Evolutionary conservation across 129 eudicot species (phyloP).

Genomic region (Kitagawia praeruptora): DNA sequence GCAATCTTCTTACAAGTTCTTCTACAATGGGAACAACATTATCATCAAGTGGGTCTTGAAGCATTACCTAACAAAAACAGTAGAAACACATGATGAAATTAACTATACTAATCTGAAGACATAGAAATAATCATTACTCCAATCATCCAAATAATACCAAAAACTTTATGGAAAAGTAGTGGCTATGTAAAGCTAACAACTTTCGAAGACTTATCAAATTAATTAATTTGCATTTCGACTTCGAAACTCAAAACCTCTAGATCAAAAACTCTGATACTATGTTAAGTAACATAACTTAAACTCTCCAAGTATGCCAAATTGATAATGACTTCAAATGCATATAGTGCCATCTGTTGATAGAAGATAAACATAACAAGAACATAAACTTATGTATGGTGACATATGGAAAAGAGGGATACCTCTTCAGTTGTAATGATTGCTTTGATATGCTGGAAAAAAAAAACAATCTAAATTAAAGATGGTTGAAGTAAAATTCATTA

Average conservation of each 20-base stretch:
- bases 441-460: slow-evolving; percentile 72
- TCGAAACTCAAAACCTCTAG: not conserved
- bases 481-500: not conserved
- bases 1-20: slow-evolving; percentile 77
- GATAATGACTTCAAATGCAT: too few relatives aligned
- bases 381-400: not conserved
- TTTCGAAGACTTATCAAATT: not conserved
- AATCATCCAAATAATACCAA: not conserved
- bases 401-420: slow-evolving; percentile 30
- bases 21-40: slow-evolving; percentile 72
- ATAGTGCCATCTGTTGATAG: not conserved
- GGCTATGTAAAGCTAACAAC: not conserved
- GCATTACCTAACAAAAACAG: slow-evolving; percentile 49
- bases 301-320: too few relatives aligned
- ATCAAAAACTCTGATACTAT: not conserved
- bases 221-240: not conserved
- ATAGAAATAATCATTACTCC: not conserved
- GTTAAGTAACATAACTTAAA: not conserved
- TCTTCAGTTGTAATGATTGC: slow-evolving; percentile 90
- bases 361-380: not conserved
- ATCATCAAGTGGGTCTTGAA: slow-evolving; percentile 79
- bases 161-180: not conserved
- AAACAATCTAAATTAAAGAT: not conserved
- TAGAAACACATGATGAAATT: not conserved
- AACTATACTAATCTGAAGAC: not conserved